phyloP scores from a whole-genome alignment of 129 eudicot genomes.

The Chrysanthemum seticuspe region DNA sequence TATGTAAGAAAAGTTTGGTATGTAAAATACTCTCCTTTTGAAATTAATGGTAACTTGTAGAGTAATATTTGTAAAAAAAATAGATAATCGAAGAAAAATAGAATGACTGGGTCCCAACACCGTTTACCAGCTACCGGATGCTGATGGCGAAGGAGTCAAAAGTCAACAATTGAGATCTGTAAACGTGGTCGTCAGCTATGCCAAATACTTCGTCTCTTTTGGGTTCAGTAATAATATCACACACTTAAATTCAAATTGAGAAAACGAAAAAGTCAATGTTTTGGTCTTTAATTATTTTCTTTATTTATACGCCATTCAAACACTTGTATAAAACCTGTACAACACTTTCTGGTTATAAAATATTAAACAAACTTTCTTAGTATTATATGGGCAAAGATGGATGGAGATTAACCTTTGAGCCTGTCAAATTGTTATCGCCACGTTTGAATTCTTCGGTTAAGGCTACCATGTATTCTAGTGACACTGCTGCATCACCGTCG shows the following conservation, averaged over 20 bases:
- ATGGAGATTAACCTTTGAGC: constrained; percentile 38
- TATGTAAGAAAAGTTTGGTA: too few species aligned
- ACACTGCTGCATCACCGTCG: constrained; percentile 21
- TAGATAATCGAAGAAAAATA: neutral
- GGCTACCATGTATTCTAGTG: constrained; percentile 29
- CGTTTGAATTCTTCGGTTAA: constrained; percentile 15
- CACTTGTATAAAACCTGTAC: constrained; percentile 28
- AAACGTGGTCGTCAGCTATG: constrained; percentile 43
- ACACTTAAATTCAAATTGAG: constrained; percentile 13
- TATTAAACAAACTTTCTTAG: neutral
- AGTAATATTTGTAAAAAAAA: neutral
- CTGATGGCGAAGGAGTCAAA: constrained; percentile 39
- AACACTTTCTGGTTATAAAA: constrained; percentile 1
- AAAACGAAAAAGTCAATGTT: constrained; percentile 39
- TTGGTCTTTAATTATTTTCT: constrained; percentile 27
- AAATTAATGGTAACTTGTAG: too few species aligned
- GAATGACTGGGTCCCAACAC: constrained; percentile 23
- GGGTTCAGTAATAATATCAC: constrained; percentile 19
- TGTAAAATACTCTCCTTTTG: too few species aligned
- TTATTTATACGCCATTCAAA: constrained; percentile 34
- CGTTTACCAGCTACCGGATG: constrained; percentile 44
- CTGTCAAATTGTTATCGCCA: constrained; percentile 25
- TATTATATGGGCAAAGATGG: constrained; percentile 36
- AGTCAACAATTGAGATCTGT: constrained; percentile 44
- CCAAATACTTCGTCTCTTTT: constrained; percentile 37